Conservation (phyloP, 1,139 yeast species). For the Scheffersomyces stambukii region DNA sequence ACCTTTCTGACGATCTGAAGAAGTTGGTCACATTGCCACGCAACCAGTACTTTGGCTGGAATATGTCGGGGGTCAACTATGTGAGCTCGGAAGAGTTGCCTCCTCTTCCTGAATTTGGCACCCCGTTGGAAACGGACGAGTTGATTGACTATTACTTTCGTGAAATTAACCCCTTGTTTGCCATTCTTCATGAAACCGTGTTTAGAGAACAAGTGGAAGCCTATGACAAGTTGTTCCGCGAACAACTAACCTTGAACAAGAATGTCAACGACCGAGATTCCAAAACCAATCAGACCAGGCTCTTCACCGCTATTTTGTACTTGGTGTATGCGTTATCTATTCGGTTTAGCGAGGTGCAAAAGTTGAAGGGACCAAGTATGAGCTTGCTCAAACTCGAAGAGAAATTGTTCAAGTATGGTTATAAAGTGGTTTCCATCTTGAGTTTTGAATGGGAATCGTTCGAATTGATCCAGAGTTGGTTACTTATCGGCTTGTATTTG, state of each 20-base stretch:
- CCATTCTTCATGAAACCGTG: slow-evolving; percentile 51
- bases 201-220: slow-evolving; percentile 49
- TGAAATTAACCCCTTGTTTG: slow-evolving; percentile 52
- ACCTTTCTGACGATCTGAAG: slow-evolving; percentile 36
- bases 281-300: slow-evolving; percentile 30
- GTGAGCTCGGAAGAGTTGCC: slow-evolving; percentile 39
- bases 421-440: slow-evolving; percentile 43
- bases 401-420: slow-evolving; percentile 46
- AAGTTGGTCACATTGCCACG: slow-evolving; percentile 46
- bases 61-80: slow-evolving; percentile 56
- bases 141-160: slow-evolving; percentile 40
- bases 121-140: slow-evolving; percentile 13
- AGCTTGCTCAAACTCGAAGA: slow-evolving; percentile 43
- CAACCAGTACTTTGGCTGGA: slow-evolving; percentile 64
- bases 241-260: slow-evolving; percentile 9
- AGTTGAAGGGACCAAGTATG: slow-evolving; percentile 30
- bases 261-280: slow-evolving; percentile 13
- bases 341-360: slow-evolving; percentile 48
- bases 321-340: slow-evolving; percentile 50
- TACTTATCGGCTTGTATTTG: slow-evolving; percentile 50
- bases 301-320: slow-evolving; percentile 52
- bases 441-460: slow-evolving; percentile 67
- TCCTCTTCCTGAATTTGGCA: slow-evolving; percentile 21
- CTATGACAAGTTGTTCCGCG: slow-evolving; percentile 20
- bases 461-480: slow-evolving; percentile 63